Evolutionary conservation across 1,139 yeast genomes (phyloP), one percentile per base, ranked within the genome.

Genomic region (Meyerozyma elateridarum): DNA sequence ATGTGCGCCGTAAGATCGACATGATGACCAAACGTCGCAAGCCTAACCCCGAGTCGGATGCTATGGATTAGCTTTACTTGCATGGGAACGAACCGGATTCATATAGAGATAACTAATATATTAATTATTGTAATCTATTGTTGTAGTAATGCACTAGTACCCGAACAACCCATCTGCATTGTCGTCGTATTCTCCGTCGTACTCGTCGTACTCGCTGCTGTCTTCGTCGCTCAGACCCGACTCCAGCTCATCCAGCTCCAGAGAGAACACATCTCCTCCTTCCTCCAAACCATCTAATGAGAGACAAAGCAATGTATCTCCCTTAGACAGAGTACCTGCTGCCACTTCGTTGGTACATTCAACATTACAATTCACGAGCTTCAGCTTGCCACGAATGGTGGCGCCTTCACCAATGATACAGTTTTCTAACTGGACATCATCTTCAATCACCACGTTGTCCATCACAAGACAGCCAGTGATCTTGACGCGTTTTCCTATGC

Each of bases 391-490:
- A 18, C 75, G 79, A 27, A 93, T 70, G 12, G 62, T 60, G 2
- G 79, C 91, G 30, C 67, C 65, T 30, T 68, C 65, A 15, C 98
- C 98, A 37, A 93, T 64, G 17, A 91, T 79, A 58, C 95, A 88
- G 59, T 89, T 91, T 56, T 93, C 98, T 42, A 93, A 62, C 32
- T 68, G 76, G n/a, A 74, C 82, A 42, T 85, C 96, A 53, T 91
- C 96, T 31, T 76, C 95, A 27, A 93, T 64, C 1, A 59, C 61
- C 19, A 79, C 94, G 31, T 76, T 74, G 48, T 84, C 83, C 38
- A 88, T 64, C 8, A 93, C 52, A 16, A 93, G 76, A 47, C 89
- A 87, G 2, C 95, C 97, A 1, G 89, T 85, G 37, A 93, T 70
- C 46, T 91, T 79, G 52, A 95, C 93, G 42, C 88, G 73, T 51